Evolutionary conservation across 2,329 filamentous ascomycete genomes (phyloP), one percentile per base, ranked within the genome.

Genomic region (Epichloe gansuensis): DNA sequence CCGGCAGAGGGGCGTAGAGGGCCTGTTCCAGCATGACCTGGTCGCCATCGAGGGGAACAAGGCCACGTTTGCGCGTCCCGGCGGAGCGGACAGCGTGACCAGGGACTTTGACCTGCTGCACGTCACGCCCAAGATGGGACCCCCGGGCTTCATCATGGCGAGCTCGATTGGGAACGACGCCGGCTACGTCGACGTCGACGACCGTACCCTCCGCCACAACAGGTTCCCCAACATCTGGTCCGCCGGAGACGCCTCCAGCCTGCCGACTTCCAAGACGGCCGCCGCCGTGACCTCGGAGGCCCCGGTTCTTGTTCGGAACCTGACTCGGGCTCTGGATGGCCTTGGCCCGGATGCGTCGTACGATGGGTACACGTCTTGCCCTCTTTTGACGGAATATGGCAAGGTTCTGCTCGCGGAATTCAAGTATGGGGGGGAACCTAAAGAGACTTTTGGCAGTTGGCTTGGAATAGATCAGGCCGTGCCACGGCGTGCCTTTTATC

Each of bases 351-450:
- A 74, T 21, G 67, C 68, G 0, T 57, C 56, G 1, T 79, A 79
- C 52, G 75, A 79, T 54, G 76, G 76, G 2, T 79, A 79, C 63
- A 76, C 76, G 4, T 78, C 75, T 0, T 79, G 76, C 58, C 76
- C 76, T 5, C 67, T 79, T 2, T 44, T 71, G 53, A 78, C 74
- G 2, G 71, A 80, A 57, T 79, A 82, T 55, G 76, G 77, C 53
- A 82, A 82, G 66, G 77, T 84, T 1, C 67, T 84, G 21, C 73
- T 84, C 8, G 78, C 78, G 0, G 80, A 84, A 63, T 84, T 84
- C 69, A 82, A 79, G 66, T 84, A 84, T 55, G 80, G 78, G 76
- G 8, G 71, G 8, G 71, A 71, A 56, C 78, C 80, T 6, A 81
- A 82, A 61, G 80, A 84, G 69, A 82, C 80, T 0, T 84, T 84